Percentiles rank a stretch among this genome's conserved stretches.
These are phyloP conservation scores for Cladosporium sp. DNA, from an alignment of 2,329 filamentous ascomycete genomes.

Conservation along the genomic window DNA sequence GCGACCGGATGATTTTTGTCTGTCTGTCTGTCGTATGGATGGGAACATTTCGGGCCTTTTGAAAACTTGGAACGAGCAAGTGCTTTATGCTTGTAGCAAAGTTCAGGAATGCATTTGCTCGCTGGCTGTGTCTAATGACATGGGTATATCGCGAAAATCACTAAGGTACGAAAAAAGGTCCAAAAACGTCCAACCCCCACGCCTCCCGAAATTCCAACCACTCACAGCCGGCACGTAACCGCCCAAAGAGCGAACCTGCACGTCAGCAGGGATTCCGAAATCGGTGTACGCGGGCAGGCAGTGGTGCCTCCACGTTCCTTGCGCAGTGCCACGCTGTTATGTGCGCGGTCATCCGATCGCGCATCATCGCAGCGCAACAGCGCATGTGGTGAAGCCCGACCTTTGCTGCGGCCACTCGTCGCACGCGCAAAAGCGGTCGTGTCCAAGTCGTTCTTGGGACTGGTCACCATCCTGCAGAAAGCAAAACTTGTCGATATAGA, in stretches of 20 bases:
- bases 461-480: constrained; percentile 1
- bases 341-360: constrained; percentile 4
- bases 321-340: constrained; percentile 2
- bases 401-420: constrained; percentile 14
- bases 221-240: not conserved
- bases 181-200: constrained; percentile 1
- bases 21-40: not conserved
- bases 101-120: constrained; percentile 4
- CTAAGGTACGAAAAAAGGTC: not conserved
- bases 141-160: constrained; percentile 16
- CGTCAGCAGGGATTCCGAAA: not conserved
- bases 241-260: not conserved
- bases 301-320: constrained; percentile 15
- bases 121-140: constrained; percentile 8
- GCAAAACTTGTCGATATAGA: constrained; percentile 3
- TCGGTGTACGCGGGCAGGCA: not conserved
- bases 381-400: constrained; percentile 10
- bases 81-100: not conserved
- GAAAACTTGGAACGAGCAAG: not conserved
- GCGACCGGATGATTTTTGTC: not conserved
- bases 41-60: not conserved
- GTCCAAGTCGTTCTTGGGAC: not conserved
- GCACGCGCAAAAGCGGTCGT: not conserved
- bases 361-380: not conserved
- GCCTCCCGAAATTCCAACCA: constrained; percentile 7